Conservation (phyloP, 345 rosid genomes). For the Linum usitatissimum region DNA sequence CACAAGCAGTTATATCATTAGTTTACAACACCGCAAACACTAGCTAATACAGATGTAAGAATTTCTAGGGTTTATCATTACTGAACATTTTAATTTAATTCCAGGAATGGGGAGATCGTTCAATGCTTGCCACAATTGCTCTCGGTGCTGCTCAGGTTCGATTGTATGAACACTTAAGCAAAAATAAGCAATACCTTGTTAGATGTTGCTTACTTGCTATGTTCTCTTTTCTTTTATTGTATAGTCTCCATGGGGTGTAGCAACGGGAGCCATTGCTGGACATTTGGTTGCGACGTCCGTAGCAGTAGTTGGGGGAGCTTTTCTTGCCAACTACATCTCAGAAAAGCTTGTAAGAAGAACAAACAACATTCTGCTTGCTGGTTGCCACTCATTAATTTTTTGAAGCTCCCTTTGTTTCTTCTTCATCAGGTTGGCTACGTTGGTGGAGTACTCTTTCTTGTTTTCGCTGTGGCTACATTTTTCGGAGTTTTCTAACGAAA, state of each 20-base stretch:
- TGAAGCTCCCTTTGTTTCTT: neutral
- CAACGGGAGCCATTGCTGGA: constrained; percentile 91
- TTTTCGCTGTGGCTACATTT: constrained; percentile 81
- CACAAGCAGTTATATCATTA: neutral
- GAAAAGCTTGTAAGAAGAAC: constrained; percentile 62
- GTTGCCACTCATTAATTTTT: neutral
- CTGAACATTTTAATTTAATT: constrained; percentile 3
- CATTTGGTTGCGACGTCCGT: constrained; percentile 75
- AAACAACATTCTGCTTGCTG: constrained; percentile 9
- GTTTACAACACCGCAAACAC: neutral
- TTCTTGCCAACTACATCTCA: constrained; percentile 87
- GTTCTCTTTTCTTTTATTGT: constrained; percentile 1
- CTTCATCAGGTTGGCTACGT: constrained; percentile 74
- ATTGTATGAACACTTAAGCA: constrained; percentile 2
- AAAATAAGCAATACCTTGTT: neutral
- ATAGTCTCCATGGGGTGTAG: constrained; percentile 96
- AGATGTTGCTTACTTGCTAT: neutral
- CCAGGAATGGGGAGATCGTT: constrained; percentile 99
- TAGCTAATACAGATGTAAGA: neutral
- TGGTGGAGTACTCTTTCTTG: constrained; percentile 78
- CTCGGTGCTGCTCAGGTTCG: constrained; percentile 92
- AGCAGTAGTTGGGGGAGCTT: constrained; percentile 84
- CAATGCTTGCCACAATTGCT: constrained; percentile 98
- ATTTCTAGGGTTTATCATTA: neutral
- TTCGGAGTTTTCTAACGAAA: constrained; percentile 60